Evolutionary conservation across 164 flowering plant species (phyloP).

Genomic region (Taxillus chinensis): DNA sequence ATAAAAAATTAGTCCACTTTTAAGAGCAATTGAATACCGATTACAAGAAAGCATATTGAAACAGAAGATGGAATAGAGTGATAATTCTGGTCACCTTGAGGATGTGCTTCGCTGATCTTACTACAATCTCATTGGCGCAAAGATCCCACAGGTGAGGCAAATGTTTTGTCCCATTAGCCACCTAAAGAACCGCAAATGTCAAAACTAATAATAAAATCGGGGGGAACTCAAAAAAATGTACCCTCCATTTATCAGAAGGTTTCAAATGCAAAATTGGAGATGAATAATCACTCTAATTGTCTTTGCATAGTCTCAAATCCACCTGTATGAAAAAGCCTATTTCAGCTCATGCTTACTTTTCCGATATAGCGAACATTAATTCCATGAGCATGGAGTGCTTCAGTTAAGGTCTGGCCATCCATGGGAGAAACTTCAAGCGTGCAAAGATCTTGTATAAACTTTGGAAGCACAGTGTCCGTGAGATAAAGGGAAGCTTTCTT

Average conservation of each 20-base stretch:
- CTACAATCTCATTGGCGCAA: slow-evolving; percentile 70
- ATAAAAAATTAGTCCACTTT: too few relatives aligned
- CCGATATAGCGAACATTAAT: slow-evolving; percentile 96
- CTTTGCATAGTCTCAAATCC: too few relatives aligned
- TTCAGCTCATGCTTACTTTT: slow-evolving; percentile 37
- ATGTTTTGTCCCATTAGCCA: slow-evolving; percentile 75
- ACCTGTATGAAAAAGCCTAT: too few relatives aligned
- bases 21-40: too few relatives aligned
- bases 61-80: neutral
- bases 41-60: neutral
- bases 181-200: slow-evolving; percentile 30
- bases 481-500: slow-evolving; percentile 69
- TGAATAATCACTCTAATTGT: too few relatives aligned
- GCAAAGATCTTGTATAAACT: slow-evolving; percentile 88
- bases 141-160: slow-evolving; percentile 94
- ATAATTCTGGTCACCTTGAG: slow-evolving; percentile 52
- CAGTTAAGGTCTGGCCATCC: slow-evolving; percentile 99
- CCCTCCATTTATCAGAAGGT: neutral
- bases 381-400: slow-evolving; percentile 98
- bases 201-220: neutral
- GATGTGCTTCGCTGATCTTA: slow-evolving; percentile 88
- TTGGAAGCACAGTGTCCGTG: slow-evolving; percentile 68
- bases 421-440: slow-evolving; percentile 97
- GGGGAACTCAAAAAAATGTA: too few relatives aligned
- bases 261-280: neutral